Evolutionary conservation across 768 basidiomycete genomes (phyloP), one percentile per base, ranked within the genome.

Genomic region (Cystofilobasidium ferigula): DNA sequence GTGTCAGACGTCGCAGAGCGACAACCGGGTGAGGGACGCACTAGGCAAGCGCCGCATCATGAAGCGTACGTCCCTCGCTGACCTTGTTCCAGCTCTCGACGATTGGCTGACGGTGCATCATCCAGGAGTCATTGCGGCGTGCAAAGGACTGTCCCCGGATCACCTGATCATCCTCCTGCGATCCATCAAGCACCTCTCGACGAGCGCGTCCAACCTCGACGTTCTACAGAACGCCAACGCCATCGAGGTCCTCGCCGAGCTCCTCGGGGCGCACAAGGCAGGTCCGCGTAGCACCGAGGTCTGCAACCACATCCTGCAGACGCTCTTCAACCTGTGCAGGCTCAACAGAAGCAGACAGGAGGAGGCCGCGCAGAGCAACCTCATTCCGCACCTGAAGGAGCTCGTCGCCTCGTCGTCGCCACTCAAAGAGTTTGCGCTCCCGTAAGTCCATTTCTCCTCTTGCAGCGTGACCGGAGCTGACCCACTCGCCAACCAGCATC

Each of bases 181-280:
- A 77, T 89, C 92, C 3, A 84, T 98, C 73, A 97, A 97, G 73
- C 93, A 98, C 74, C 80, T 98, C 6, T 93, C 92, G 20, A 99
- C 97, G 85, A 91, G 87, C 69, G 81, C 91, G 1, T 86, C 84
- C 4, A 77, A 95, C 30, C 84, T 95, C 30, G 93, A 98, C 69
- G 88, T 93, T 0, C 80, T 99, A 12, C 94, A 98, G 76, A 95
- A 97, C 68, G 91, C 93, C 22, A 95, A 97, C 70, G 86, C 89
- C 1, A 86, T 98, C 63, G 91, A 95, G 73, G 85, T 89, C 54
- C 80, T 99, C n/a, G 85, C 92, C 43, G 82, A 82, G 30, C 84
- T 94, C 18, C 79, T 97, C 48, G 88, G 88, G 28, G 86, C 88
- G 72, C 85, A 89, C 71, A 83, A 84, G 36, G 80, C 84, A 13